Base-by-base conservation (phyloP, 164 flowering plant genomes). In the Dillenia turbinata region DNA sequence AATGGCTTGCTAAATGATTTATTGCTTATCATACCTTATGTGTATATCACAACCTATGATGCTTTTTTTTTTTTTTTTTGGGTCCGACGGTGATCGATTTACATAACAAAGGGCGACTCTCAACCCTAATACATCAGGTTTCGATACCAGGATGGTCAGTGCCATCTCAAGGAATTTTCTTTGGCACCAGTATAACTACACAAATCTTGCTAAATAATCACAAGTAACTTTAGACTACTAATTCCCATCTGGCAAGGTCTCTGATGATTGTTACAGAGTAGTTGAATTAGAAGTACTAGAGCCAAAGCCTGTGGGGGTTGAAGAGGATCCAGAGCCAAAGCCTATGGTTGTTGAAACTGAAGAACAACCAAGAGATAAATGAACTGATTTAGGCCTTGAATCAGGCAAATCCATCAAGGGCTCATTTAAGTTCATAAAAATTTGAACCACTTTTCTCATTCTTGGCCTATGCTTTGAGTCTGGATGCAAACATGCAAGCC, bases 401-500 rank as follows among this genome's bases (percentile, higher is more conserved):
- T 69, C 66, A 1, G 84, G 79, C 68, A 82, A 48, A 24, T 73
- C 72, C 70, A 82, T 63, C 14, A 80, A 12, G 14, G 86, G 82
- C 64, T 82, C 86, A 61, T 74, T 60, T 2, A 72, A 69, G 59
- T 80, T 82, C 65, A 64, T 17, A 59, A 82, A 68, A 7, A 82
- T 56, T 22, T 82, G 84, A 44, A 79, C 77, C 50, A 79, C 79
- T 63, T 76, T 78, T 13, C 83, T 64, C 59, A 76, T 76, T 22
- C 45, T 68, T 8, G 86, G 83, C 46, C 86, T 61, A 12, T 43
- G 2, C 62, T 22, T 46, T 5, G 72, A 68, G 44, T 79, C 74
- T 3, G 80, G 80, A 62, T 79, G 80, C 59, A 78, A 66, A 62
- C 83, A 76, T 3, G 77, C 80, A 0, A 79, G 62, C 14, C 80